Conservation (phyloP, 2,329 filamentous ascomycete genomes). For the Cordyceps fumosorosea region DNA sequence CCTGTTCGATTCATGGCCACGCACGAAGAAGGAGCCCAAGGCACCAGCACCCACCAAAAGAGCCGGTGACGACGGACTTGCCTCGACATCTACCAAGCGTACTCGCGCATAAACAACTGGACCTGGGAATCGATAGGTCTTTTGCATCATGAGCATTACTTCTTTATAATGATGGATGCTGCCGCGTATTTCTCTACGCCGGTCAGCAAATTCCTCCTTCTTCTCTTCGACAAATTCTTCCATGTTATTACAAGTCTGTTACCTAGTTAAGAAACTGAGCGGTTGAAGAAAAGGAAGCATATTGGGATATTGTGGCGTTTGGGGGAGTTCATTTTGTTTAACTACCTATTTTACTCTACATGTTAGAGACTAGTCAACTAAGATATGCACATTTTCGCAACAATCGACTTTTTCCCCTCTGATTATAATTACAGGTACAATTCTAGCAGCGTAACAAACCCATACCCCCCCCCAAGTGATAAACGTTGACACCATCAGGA, state of each 20-base stretch:
- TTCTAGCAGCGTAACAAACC: background rate
- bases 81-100: slow-evolving; percentile 28
- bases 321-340: slow-evolving; percentile 7
- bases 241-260: slow-evolving; percentile 1
- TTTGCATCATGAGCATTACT: slow-evolving; percentile 9
- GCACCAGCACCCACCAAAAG: slow-evolving; percentile 42
- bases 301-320: slow-evolving; percentile 11
- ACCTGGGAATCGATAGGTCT: background rate
- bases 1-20: slow-evolving; percentile 63
- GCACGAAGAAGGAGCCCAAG: slow-evolving; percentile 57
- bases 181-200: background rate
- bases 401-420: background rate
- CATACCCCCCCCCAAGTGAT: background rate
- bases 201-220: slow-evolving; percentile 1
- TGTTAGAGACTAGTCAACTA: slow-evolving; percentile 7
- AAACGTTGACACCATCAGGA: background rate
- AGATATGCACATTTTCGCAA: background rate
- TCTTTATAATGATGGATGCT: slow-evolving; percentile 5
- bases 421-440: background rate
- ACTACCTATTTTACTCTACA: slow-evolving; percentile 8
- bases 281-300: slow-evolving; percentile 2
- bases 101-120: slow-evolving; percentile 24
- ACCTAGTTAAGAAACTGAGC: slow-evolving; percentile 1
- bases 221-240: slow-evolving; percentile 10
- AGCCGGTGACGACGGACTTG: slow-evolving; percentile 28